phyloP scores from a whole-genome alignment of 345 rosid species.

The Eucalyptus albens region DNA sequence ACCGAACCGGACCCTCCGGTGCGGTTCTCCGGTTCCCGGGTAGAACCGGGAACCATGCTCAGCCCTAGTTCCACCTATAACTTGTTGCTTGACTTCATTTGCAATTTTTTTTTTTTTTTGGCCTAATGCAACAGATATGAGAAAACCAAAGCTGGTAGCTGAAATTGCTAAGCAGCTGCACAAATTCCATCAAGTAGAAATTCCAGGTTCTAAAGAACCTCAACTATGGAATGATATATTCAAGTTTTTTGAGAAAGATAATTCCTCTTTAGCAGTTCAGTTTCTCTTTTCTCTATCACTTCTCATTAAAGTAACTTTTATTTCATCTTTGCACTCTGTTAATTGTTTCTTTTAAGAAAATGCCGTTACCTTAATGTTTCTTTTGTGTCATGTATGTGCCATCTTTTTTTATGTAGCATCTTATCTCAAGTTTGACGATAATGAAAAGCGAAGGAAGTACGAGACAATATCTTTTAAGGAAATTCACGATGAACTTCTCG shows the following conservation, averaged over 20 bases:
- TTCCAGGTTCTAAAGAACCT: conserved; percentile 89
- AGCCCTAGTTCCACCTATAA: neutral
- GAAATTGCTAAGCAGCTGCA: conserved; percentile 76
- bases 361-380: neutral
- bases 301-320: neutral
- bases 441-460: conserved; percentile 50
- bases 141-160: conserved; percentile 60
- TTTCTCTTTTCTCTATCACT: too few species aligned
- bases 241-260: conserved; percentile 81
- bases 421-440: conserved; percentile 53
- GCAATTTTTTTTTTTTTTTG: neutral
- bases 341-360: neutral
- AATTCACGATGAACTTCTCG: conserved; percentile 49
- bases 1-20: too few species aligned
- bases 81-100: neutral
- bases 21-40: too few species aligned
- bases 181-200: conserved; percentile 68
- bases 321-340: neutral
- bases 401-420: conserved; percentile 45
- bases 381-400: neutral
- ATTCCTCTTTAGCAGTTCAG: neutral
- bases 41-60: too few species aligned
- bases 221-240: conserved; percentile 82
- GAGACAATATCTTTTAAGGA: conserved; percentile 63
- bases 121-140: conserved; percentile 50